phyloP scores from a whole-genome alignment of 176 grass and related monocot genomes.

The Hordeum vulgare region MorexV3_pseudomolecules_assembly NC_058520.1:548573818-548574317 shows the following conservation, averaged over 20 bases:
- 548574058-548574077: not conserved
- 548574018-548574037: slow-evolving; percentile 42
- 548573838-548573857: not conserved
- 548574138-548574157: not conserved
- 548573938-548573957: not conserved
- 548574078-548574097: slow-evolving; percentile 6
- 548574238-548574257: slow-evolving; percentile 38
- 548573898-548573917: not conserved
- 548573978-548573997: not conserved
- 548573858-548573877: not conserved
- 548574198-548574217: not conserved
- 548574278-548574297: slow-evolving; percentile 62
- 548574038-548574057: not conserved
- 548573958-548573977: slow-evolving; percentile 16
- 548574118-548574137: slow-evolving; percentile 29
- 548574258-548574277: slow-evolving; percentile 32
- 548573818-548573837: slow-evolving; percentile 34
- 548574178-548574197: not conserved
- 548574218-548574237: slow-evolving; percentile 60
- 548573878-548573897: slow-evolving; percentile 10
- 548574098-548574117: slow-evolving; percentile 13
- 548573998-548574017: slow-evolving; percentile 15
- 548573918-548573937: too few species aligned
- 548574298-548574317: slow-evolving; percentile 82
- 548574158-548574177: not conserved